Conservation (phyloP, 202 grass and related monocot species). For the Digitaria exilis region DNA sequence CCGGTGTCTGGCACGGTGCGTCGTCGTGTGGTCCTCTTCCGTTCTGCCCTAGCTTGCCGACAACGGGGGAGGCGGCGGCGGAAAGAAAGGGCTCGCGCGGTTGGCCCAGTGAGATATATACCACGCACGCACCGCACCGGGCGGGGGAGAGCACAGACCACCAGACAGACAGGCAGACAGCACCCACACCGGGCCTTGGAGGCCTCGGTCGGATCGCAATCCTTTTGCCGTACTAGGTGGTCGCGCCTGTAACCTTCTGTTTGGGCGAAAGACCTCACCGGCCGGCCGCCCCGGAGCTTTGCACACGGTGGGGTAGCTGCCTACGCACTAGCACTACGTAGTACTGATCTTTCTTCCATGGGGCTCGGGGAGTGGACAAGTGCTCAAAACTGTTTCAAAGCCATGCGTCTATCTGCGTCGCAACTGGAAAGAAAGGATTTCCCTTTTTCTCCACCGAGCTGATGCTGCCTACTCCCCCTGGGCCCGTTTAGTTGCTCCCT, state of each 20-base stretch:
- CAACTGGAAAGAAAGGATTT: not conserved
- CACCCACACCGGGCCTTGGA: too few species aligned
- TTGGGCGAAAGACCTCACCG: too few species aligned
- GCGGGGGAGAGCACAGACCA: too few species aligned
- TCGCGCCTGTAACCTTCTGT: too few species aligned
- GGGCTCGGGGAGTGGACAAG: slow-evolving; percentile 4
- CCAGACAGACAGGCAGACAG: too few species aligned
- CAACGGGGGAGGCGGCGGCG: not conserved
- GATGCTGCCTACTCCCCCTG: not conserved
- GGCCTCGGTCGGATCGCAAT: too few species aligned
- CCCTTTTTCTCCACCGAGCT: not conserved
- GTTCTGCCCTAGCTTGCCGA: not conserved
- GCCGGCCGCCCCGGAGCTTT: not conserved
- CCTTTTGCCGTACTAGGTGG: too few species aligned
- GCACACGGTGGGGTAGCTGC: not conserved
- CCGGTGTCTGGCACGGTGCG: too few species aligned
- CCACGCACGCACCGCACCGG: too few species aligned
- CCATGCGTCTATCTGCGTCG: not conserved
- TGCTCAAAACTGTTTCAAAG: not conserved
- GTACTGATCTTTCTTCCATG: too few species aligned
- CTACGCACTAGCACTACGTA: too few species aligned
- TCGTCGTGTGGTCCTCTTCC: too few species aligned
- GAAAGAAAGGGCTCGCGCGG: not conserved
- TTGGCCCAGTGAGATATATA: not conserved
- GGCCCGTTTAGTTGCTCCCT: not conserved